These are phyloP conservation scores for Auricularia sp. DNA, from an alignment of 768 basidiomycete species.

Conservation along the genomic window DNA sequence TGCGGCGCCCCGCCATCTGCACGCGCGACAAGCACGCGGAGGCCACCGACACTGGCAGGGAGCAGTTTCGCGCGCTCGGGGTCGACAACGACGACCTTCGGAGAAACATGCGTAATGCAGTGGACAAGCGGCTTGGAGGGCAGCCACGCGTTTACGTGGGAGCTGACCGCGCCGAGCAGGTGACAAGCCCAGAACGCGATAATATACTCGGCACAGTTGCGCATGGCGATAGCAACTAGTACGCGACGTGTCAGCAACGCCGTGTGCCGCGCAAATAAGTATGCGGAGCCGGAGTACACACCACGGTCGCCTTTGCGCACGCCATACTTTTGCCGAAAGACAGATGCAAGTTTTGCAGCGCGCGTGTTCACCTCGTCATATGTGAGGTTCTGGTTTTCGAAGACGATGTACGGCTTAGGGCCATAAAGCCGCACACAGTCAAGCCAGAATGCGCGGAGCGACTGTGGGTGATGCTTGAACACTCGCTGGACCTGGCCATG, in stretches of 20 bases:
- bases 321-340: constrained; percentile 36
- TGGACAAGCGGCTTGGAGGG: constrained; percentile 43
- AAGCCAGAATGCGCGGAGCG: constrained; percentile 46
- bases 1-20: background rate
- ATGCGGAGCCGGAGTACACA: constrained; percentile 7
- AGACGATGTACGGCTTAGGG: constrained; percentile 46
- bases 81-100: constrained; percentile 49
- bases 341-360: constrained; percentile 32
- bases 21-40: background rate
- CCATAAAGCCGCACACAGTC: constrained; percentile 30
- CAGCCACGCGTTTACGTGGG: constrained; percentile 28
- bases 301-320: constrained; percentile 40
- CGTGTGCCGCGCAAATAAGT: background rate
- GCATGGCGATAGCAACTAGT: constrained; percentile 47
- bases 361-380: constrained; percentile 39
- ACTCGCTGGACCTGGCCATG: constrained; percentile 41
- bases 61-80: constrained; percentile 38
- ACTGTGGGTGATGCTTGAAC: constrained; percentile 49
- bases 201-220: constrained; percentile 53
- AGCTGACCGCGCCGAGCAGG: constrained; percentile 52
- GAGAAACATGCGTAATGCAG: constrained; percentile 44
- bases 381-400: constrained; percentile 39
- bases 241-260: constrained; percentile 19
- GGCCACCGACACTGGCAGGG: constrained; percentile 7
- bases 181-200: constrained; percentile 57